Evolutionary conservation across 106 monocot species (phyloP).

Genomic region (Iris macrosiphon): DNA sequence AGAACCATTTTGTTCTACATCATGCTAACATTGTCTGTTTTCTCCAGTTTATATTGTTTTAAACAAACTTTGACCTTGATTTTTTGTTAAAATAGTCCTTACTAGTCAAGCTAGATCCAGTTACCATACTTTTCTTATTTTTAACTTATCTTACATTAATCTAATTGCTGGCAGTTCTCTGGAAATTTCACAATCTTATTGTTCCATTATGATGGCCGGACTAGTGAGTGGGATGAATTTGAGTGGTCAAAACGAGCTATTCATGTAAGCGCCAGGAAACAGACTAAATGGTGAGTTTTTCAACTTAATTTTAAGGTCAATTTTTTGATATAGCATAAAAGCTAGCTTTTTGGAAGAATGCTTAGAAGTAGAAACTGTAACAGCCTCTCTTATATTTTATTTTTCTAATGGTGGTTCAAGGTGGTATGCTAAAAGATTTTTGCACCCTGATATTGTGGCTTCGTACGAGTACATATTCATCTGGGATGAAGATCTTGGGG

Average conservation of each 20-base stretch:
- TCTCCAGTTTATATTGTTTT: too few species aligned
- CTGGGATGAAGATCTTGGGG: constrained; percentile 28
- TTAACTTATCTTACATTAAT: too few species aligned
- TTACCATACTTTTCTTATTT: too few species aligned
- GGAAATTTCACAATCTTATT: constrained; percentile 29
- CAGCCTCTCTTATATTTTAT: background rate
- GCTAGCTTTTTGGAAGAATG: too few species aligned
- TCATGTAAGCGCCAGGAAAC: constrained; percentile 19
- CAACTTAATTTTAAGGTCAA: background rate
- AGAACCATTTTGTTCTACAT: too few species aligned
- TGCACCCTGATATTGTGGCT: constrained; percentile 29
- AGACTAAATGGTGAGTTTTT: constrained; percentile 25
- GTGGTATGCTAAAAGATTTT: constrained; percentile 32
- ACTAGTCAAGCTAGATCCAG: too few species aligned
- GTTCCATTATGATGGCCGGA: constrained; percentile 28
- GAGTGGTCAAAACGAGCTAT: constrained; percentile 23
- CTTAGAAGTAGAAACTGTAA: too few species aligned
- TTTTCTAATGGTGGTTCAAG: constrained; percentile 5
- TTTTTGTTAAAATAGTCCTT: too few species aligned
- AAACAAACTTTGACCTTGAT: too few species aligned
- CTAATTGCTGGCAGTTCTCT: constrained; percentile 32
- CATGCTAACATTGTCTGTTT: too few species aligned
- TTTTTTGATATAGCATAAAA: background rate
- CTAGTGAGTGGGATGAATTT: constrained; percentile 27
- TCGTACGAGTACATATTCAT: constrained; percentile 27